phyloP scores from a whole-genome alignment of 2,329 filamentous ascomycete species.

The Trichoderma semiorbis region DNA sequence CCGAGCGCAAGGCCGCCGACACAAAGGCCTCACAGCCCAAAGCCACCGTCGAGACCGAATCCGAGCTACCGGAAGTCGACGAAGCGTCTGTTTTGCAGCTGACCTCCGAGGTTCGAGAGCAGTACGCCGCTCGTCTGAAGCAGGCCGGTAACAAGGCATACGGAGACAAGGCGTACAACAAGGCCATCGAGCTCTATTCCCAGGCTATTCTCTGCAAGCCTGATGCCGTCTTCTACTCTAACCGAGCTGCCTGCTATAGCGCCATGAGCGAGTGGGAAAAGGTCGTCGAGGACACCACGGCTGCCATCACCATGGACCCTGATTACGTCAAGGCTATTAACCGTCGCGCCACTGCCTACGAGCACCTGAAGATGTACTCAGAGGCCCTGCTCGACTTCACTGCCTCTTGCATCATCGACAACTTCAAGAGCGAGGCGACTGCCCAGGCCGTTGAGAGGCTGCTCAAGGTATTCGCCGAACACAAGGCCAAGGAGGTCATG shows the following conservation, averaged over 20 bases:
- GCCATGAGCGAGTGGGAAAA: conserved; percentile 90
- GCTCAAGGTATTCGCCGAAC: conserved; percentile 93
- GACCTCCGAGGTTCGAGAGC: conserved; percentile 68
- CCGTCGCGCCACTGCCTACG: conserved; percentile 92
- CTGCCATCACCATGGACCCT: conserved; percentile 86
- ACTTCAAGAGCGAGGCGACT: conserved; percentile 87
- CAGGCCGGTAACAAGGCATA: conserved; percentile 95
- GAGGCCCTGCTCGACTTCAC: conserved; percentile 97
- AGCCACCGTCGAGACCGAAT: conserved; percentile 53
- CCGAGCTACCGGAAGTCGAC: conserved; percentile 67
- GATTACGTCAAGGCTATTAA: conserved; percentile 98
- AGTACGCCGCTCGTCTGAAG: conserved; percentile 88
- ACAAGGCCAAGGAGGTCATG: conserved; percentile 88
- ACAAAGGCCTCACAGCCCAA: conserved; percentile 43
- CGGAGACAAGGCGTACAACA: conserved; percentile 87
- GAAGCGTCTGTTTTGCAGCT: conserved; percentile 53
- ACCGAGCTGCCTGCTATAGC: conserved; percentile 96
- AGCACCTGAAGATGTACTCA: conserved; percentile 85
- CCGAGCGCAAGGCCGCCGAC: conserved; percentile 56
- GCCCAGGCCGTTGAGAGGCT: conserved; percentile 88
- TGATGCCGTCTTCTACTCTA: conserved; percentile 98
- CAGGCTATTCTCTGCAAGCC: conserved; percentile 96
- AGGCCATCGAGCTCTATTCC: conserved; percentile 90
- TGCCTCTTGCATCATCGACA: conserved; percentile 97
- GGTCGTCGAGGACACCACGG: conserved; percentile 94